Evolutionary conservation across 2,329 filamentous ascomycete genomes (phyloP).

Genomic region (Fusarium virguliforme): DNA sequence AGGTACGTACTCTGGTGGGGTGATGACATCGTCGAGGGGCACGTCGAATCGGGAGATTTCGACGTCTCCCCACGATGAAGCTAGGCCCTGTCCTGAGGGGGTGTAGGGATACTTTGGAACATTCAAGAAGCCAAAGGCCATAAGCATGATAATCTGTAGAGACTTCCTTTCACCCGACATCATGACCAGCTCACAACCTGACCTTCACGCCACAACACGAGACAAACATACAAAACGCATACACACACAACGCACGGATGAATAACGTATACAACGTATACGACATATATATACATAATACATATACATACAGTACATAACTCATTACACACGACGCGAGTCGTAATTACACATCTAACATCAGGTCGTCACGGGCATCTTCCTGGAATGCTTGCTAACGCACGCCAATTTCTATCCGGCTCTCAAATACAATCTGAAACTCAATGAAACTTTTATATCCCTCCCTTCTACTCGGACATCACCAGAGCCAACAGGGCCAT

Average conservation of each 20-base stretch:
- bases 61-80: slow-evolving; percentile 10
- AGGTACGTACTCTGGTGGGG: slow-evolving; percentile 42
- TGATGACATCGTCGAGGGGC: slow-evolving; percentile 44
- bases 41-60: slow-evolving; percentile 28
- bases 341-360: slow-evolving; percentile 51
- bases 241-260: slow-evolving; percentile 29
- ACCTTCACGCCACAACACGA: slow-evolving; percentile 23
- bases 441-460: slow-evolving; percentile 42
- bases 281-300: slow-evolving; percentile 48
- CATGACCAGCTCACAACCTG: background rate
- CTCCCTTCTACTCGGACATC: slow-evolving; percentile 67
- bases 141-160: background rate
- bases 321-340: slow-evolving; percentile 50
- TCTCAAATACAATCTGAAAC: slow-evolving; percentile 46
- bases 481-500: slow-evolving; percentile 98
- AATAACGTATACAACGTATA: slow-evolving; percentile 38
- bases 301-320: slow-evolving; percentile 45
- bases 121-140: background rate
- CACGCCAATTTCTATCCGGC: slow-evolving; percentile 52
- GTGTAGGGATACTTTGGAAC: background rate
- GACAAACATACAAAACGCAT: slow-evolving; percentile 14
- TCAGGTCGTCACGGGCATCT: slow-evolving; percentile 49
- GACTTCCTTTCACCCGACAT: background rate
- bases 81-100: slow-evolving; percentile 8
- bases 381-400: slow-evolving; percentile 51